phyloP scores from a whole-genome alignment of 1,284 basidiomycete species.

The Melampsora americana region DNA sequence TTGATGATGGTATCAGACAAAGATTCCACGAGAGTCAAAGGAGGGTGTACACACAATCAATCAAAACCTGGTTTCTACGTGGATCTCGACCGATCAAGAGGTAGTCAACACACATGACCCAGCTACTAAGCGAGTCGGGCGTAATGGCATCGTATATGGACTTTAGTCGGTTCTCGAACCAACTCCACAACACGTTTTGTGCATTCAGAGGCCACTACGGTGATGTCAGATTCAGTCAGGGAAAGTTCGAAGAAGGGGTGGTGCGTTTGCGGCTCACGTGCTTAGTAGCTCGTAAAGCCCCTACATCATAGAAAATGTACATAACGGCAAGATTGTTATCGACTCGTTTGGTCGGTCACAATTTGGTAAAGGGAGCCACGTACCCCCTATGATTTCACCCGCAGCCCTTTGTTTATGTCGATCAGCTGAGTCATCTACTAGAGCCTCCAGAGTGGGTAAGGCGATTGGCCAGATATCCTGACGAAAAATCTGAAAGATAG shows the following conservation, averaged over 20 bases:
- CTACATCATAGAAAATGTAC: constrained; percentile 34
- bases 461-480: constrained; percentile 61
- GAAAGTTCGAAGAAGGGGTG: neutral
- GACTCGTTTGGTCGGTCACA: constrained; percentile 57
- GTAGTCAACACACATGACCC: constrained; percentile 56
- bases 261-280: constrained; percentile 57
- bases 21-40: constrained; percentile 43
- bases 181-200: constrained; percentile 69
- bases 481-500: constrained; percentile 61
- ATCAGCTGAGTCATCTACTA: constrained; percentile 66
- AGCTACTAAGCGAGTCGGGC: constrained; percentile 56
- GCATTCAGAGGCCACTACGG: constrained; percentile 66
- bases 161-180: constrained; percentile 70
- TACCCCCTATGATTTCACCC: constrained; percentile 77
- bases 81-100: constrained; percentile 68
- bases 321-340: neutral
- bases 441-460: constrained; percentile 62
- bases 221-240: neutral
- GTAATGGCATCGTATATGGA: constrained; percentile 64
- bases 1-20: constrained; percentile 43
- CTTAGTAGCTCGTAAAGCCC: constrained; percentile 67
- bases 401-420: constrained; percentile 88
- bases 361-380: constrained; percentile 56
- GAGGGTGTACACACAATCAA: constrained; percentile 60
- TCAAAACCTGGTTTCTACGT: constrained; percentile 70